Evolutionary conservation across 163 green algal genomes (phyloP), one percentile per base, ranked within the genome.

Genomic region (Coccomyxa subellipsoidea): DNA sequence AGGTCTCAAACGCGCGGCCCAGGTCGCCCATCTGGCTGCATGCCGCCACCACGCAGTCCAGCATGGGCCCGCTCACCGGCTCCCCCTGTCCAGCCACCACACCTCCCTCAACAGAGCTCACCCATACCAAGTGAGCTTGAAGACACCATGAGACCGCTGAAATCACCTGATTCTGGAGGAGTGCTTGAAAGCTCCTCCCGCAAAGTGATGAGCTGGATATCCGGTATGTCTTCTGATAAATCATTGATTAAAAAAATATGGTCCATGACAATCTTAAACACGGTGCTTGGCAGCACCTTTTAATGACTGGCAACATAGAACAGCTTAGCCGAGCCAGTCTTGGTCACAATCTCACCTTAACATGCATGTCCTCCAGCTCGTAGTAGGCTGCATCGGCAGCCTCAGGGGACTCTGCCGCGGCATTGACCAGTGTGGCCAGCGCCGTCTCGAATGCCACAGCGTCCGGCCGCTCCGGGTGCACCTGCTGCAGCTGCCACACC

Each of bases 21-120:
- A 84, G 53, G 80, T 87, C 77, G 4, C 85, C 83, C 35, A 89
- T 79, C 71, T 87, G 85, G 39, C 40, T 32, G 77, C 81, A 87
- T 6, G 85, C 85, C 12, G 85, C 83, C 34, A 85, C 34, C n/a
- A 89, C 72, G 36, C 80, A 35, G 59, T 89, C 85, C 29, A 82
- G 36, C 80, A 83, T 83, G 2, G 66, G 21, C 0, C 15, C 10
- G 4, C 27, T 82, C 59, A 87, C 70, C 7, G 27, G 23, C 53
- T 81, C 53, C 1, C 82, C 85, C 85, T 89, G 85, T 77, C 66
- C 53, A 38, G 23, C 4, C 78, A 15, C 25, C 34, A n/a, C 31
- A n/a, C 4, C 0, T 34, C 15, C 2, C n/a, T n/a, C n/a, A n/a
- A n/a, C n/a, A n/a, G n/a, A n/a, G n/a, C n/a, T n/a, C n/a, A n/a